Base-by-base conservation (phyloP, 345 rosid species). In the Citrus unshiu region DNA sequence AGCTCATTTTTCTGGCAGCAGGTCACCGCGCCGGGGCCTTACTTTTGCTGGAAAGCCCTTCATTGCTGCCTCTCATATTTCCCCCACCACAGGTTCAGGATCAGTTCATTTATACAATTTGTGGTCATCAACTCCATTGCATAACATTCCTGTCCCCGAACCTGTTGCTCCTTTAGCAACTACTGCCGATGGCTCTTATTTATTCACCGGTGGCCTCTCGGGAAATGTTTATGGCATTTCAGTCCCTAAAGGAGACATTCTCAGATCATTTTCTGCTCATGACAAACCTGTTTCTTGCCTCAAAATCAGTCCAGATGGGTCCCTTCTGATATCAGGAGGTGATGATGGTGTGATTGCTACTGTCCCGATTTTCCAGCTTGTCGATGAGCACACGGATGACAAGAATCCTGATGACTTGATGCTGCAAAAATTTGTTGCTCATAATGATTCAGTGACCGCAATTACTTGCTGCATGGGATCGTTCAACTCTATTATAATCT, bases 161-260 rank as follows among this genome's bases (percentile, higher is more conserved):
- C 87, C 91, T 7, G 87, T 82, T 35, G 90, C 88, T 51, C 88
- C 88, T 18, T 70, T 89, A 4, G 78, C 75, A 21, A 72, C 88
- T 30, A 76, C 82, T 14, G 70, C 77, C n/a, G 87, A 89, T 56
- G 90, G 85, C 49, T 61, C 51, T 7, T 81, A 43, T 72, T 29
- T 87, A 7, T 87, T 89, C 21, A 86, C 92, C 0, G 92, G 90
- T 22, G 89, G 90, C 24, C 67, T 87, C 46, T 89, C 84, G 0
- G 92, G 90, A 18, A 40, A 62, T 9, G 19, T 87, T 39, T 66
- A 84, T 66, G 62, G 78, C 30, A 61, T 87, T 6, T 79, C 81
- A 2, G 54, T 87, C 61, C 87, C 89, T 8, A 81, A 85, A 46
- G 86, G 92, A 1, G 79, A 82, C 63, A 30, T 87, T 13, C 27